Evolutionary conservation across 331 rosid species (phyloP), one percentile per base, ranked within the genome.

Genomic region (Telfairia occidentalis): DNA sequence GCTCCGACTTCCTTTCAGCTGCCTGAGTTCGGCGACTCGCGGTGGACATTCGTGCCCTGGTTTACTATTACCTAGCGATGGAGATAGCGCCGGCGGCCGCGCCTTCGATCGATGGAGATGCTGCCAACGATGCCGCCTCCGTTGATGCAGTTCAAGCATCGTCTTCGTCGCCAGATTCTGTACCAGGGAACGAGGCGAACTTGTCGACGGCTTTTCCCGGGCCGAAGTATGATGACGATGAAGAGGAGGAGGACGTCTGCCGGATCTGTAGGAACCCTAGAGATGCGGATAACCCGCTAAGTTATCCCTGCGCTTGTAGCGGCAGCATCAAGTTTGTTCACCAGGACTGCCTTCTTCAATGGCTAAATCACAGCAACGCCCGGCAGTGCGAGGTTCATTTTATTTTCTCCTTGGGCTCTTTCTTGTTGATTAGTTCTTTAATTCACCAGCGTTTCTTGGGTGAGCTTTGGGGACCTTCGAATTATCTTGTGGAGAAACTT

Each of bases 281-380:
- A 12, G 99, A 95, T 65, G 75, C 84, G 40, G 99, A 95, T 34
- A 89, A 95, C 78, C 97, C 97, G 58, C 96, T 95, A 5, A 83
- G 91, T 76, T 95, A 89, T 77, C 99, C 99, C 0, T 95, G 99
- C 80, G 99, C 99, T 35, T 95, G 99, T 70, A 95, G 99, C 80
- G 99, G 99, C 10, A 95, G 99, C 85, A 95, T 95, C 78, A 95
- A 95, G 76, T 95, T 82, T 76, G 99, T 95, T 71, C 99, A 92
- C 73, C 99, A 95, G 81, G 99, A 92, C 59, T 95, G 99, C 79
- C 97, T 95, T 67, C 90, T 95, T 79, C 99, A 92, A 89, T 95
- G 99, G 99, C 97, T 95, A 73, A 92, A 89, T 87, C 99, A 95
- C 81, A 95, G 99, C 89, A 95, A 95, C 85, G 99, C 97, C 77